A percentile compares a stretch with the other conserved stretches of the same genome.
These are phyloP conservation scores for Neurospora sp. DNA, from an alignment of 495 filamentous ascomycete genomes.

Conservation along the genomic window DNA sequence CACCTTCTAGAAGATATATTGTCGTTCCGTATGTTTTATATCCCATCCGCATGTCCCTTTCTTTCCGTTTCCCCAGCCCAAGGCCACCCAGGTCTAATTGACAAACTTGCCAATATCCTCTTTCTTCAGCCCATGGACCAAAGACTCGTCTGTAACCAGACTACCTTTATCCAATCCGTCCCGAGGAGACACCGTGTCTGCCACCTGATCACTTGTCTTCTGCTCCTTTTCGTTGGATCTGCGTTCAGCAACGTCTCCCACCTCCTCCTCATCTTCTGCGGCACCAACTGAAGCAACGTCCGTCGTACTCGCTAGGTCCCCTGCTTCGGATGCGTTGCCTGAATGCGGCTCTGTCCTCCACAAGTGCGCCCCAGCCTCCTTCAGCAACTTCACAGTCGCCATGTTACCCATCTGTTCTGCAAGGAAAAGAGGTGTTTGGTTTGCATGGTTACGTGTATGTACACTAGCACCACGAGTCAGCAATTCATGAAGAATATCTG, in stretches of 20 bases:
- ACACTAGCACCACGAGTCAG: conserved; percentile 74
- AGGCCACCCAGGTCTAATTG: neutral
- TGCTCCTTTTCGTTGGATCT: neutral
- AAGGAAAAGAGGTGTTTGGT: conserved; percentile 74
- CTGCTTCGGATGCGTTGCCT: conserved; percentile 9
- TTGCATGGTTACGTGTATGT: conserved; percentile 69
- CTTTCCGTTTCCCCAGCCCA: neutral
- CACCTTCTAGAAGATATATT: neutral
- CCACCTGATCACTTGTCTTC: neutral
- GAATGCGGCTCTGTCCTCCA: conserved; percentile 19
- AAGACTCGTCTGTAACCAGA: neutral
- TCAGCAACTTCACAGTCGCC: conserved; percentile 55
- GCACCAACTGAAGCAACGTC: neutral
- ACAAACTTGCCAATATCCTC: neutral
- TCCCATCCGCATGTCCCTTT: neutral
- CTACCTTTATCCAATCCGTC: neutral
- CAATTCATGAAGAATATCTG: conserved; percentile 57
- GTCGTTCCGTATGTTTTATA: neutral
- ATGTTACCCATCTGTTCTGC: conserved; percentile 47
- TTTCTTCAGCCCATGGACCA: neutral
- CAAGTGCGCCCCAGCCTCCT: conserved; percentile 26
- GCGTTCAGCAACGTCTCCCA: neutral
- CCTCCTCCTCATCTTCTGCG: neutral
- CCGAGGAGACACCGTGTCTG: neutral
- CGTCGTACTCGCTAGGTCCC: conserved; percentile 4